Conservation (phyloP, 495 filamentous ascomycete genomes). For the Xylaria cubensis region DNA sequence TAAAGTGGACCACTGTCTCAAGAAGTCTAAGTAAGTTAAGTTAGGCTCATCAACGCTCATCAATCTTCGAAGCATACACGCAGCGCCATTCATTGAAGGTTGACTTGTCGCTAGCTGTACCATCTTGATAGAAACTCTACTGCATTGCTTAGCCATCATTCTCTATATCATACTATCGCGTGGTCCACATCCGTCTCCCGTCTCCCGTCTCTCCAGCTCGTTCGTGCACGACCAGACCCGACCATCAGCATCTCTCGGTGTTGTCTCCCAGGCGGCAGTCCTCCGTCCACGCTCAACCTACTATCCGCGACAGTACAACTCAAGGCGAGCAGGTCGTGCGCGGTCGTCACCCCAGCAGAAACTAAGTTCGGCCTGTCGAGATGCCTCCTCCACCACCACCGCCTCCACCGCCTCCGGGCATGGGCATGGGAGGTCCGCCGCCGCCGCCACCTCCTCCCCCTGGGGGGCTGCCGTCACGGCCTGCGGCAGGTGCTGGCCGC, state of each 20-base stretch:
- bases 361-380: conserved; percentile 7
- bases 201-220: background rate
- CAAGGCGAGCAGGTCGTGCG: background rate
- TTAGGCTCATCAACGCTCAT: background rate
- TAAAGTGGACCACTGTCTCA: conserved; percentile 1
- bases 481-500: conserved; percentile 38
- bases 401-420: conserved; percentile 69
- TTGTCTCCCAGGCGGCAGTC: background rate
- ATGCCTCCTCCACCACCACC: conserved; percentile 43
- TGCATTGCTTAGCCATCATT: conserved; percentile 19
- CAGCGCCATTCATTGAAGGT: background rate
- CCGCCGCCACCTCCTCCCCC: conserved; percentile 74
- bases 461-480: conserved; percentile 39
- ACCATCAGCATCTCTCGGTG: background rate
- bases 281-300: background rate
- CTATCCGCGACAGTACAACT: background rate
- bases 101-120: background rate
- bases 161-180: background rate
- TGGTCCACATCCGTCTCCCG: background rate
- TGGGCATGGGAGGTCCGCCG: conserved; percentile 70
- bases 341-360: background rate
- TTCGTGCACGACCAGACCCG: background rate
- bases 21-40: background rate
- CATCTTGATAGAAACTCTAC: background rate
- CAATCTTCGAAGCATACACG: background rate